Evolutionary conservation across 805 yeast genomes (phyloP).

Genomic region (Saturnispora sanitii): DNA sequence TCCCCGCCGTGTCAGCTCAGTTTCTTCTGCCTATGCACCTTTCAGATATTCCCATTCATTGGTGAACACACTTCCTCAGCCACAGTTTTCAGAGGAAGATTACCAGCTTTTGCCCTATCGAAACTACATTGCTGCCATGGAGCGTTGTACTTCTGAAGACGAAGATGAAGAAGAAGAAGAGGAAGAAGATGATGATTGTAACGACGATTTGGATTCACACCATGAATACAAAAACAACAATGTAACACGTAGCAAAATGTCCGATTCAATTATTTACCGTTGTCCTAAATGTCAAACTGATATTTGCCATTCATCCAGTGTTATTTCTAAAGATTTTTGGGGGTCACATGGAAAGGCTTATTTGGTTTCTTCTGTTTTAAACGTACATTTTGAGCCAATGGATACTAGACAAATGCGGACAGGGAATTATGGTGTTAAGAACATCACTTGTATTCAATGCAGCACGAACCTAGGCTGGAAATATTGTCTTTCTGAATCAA

Average conservation of each 20-base stretch:
- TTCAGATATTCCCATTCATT: too few species aligned
- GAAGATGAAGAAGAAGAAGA: conserved; percentile 3
- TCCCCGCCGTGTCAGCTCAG: neutral
- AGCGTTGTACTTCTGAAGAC: neutral
- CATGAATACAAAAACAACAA: neutral
- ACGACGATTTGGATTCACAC: neutral
- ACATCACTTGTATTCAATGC: conserved; percentile 26
- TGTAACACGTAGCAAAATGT: neutral
- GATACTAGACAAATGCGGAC: conserved; percentile 26
- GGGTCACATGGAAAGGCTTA: conserved; percentile 28
- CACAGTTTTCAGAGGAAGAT: neutral
- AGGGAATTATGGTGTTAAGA: conserved; percentile 25
- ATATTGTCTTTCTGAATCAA: conserved; percentile 23
- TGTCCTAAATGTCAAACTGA: conserved; percentile 28
- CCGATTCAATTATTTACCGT: conserved; percentile 13
- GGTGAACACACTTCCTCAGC: too few species aligned
- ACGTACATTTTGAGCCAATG: conserved; percentile 16
- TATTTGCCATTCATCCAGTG: conserved; percentile 21
- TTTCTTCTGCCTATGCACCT: neutral
- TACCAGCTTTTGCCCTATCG: neutral
- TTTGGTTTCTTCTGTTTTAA: conserved; percentile 25
- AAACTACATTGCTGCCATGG: neutral
- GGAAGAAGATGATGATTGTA: conserved; percentile 1
- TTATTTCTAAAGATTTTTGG: conserved; percentile 27
- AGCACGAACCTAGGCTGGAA: conserved; percentile 26